Base-by-base conservation (phyloP, 805 yeast species). In the Metschnikowia noctiluminum region DNA sequence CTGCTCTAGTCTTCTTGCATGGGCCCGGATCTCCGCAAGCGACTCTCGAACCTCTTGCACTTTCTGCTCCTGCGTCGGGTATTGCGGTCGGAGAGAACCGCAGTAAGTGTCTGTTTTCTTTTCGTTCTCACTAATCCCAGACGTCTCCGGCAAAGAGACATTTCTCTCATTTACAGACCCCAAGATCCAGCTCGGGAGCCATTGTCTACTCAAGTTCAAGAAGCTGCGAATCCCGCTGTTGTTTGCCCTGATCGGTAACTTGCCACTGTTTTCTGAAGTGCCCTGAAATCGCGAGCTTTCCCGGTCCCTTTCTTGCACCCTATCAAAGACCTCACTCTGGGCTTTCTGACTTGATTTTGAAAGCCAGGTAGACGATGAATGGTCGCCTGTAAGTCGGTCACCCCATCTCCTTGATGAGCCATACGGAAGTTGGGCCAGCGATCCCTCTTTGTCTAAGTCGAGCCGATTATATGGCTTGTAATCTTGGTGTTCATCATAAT, bases 1-100 rank as follows among this genome's bases (percentile, higher is more conserved):
- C 34, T 35, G 32, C 16, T 32, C 32, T 30, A 30, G 32, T 30
- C 32, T 41, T 26, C 28, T 21, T 6, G 45, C 26, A 13, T 46
- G 45, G 12, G 16, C n/a, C 11, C 45, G 45, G 7, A 37, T 32
- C 12, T 37, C 45, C 14, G 37, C 45, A n/a, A 41, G 37, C 9
- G 49, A 37, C 12, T 46, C 39, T 27, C 15, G 40, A 7, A 45
- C 6, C 14, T 28, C 43, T 6, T 35, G 35, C 14, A 39, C 12
- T 16, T 35, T 34, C 10, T 40, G 43, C 6, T 35, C 40, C 28
- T 27, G 14, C 11, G 40, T 10, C 36, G 36, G 13, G 36, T 13
- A 12, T 34, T 34, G 16, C 15, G 14, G 36, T 34, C 14, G 13
- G 34, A 13, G 34, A 31, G 34, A 13, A 31, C 21, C 21, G 21